These are phyloP conservation scores for Tetrastigma voinierianum DNA, from an alignment of 164 flowering plant species.

Conservation along the genomic window DNA sequence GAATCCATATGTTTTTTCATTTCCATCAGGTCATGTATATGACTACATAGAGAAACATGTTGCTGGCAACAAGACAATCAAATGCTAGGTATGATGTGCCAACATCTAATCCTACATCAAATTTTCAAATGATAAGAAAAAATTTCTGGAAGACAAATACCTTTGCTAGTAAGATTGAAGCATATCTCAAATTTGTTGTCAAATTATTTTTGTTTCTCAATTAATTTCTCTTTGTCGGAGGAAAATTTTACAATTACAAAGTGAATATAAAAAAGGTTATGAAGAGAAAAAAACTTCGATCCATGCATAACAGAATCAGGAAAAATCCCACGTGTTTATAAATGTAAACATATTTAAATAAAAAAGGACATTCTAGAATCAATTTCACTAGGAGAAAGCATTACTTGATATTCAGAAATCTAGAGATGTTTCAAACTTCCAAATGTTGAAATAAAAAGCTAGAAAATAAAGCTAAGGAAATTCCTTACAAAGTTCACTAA, in stretches of 20 bases:
- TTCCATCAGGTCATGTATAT: no score
- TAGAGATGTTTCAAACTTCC: no score
- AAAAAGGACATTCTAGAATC: neutral
- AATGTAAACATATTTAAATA: no score
- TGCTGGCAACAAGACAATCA: no score
- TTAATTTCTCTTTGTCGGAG: slow-evolving; percentile 39
- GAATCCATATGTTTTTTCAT: no score
- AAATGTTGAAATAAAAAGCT: no score
- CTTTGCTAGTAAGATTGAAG: slow-evolving; percentile 61
- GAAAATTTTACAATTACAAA: slow-evolving; percentile 41
- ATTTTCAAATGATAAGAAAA: neutral
- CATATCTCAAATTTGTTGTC: no score
- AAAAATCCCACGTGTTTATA: neutral
- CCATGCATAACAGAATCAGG: neutral
- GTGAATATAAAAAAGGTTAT: no score
- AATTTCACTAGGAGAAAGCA: neutral
- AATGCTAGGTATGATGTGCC: no score
- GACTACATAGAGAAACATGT: no score
- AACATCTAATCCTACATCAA: no score
- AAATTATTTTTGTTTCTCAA: slow-evolving; percentile 60
- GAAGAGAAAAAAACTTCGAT: neutral
- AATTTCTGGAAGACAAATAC: slow-evolving; percentile 36
- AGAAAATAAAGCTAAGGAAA: neutral
- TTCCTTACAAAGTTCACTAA: neutral
- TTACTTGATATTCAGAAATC: no score